Percentiles rank a stretch among this genome's conserved stretches.
phyloP scores from a whole-genome alignment of 805 yeast genomes.

The Ogataea dorogensis region DNA sequence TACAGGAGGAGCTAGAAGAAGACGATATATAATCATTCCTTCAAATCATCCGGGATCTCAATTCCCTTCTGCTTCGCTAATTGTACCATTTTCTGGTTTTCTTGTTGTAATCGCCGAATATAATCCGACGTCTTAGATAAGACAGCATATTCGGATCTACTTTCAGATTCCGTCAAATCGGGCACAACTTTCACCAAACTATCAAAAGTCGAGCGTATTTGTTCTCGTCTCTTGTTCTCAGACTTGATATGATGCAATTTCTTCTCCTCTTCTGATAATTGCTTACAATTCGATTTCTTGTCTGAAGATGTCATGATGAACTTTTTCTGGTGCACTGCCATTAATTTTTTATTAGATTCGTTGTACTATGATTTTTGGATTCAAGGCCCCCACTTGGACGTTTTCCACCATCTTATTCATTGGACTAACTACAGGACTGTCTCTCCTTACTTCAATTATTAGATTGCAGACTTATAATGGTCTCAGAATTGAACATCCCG shows the following conservation, averaged over 20 bases:
- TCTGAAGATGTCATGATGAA: constrained; percentile 8
- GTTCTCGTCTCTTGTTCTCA: constrained; percentile 84
- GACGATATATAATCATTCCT: constrained; percentile 7
- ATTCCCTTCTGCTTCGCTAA: constrained; percentile 39
- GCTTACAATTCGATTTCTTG: constrained; percentile 12
- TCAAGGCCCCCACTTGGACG: constrained; percentile 34
- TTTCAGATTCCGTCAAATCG: constrained; percentile 61
- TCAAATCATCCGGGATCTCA: constrained; percentile 39
- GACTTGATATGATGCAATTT: constrained; percentile 41
- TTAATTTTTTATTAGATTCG: neutral
- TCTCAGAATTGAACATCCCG: constrained; percentile 20
- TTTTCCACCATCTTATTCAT: constrained; percentile 48
- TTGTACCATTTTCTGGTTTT: constrained; percentile 46
- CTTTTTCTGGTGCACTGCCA: constrained; percentile 1
- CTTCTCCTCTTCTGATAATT: constrained; percentile 33
- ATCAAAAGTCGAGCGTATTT: constrained; percentile 80
- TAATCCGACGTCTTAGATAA: constrained; percentile 56
- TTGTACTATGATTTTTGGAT: constrained; percentile 18
- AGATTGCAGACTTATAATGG: constrained; percentile 38
- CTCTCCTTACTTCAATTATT: constrained; percentile 41
- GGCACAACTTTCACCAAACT: constrained; percentile 75
- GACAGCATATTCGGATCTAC: constrained; percentile 76
- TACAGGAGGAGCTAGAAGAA: constrained; percentile 22
- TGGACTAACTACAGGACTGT: constrained; percentile 37
- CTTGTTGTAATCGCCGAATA: constrained; percentile 48